Base-by-base conservation (phyloP, 495 filamentous ascomycete genomes). In the Astrothelium subdiscretum region DNA sequence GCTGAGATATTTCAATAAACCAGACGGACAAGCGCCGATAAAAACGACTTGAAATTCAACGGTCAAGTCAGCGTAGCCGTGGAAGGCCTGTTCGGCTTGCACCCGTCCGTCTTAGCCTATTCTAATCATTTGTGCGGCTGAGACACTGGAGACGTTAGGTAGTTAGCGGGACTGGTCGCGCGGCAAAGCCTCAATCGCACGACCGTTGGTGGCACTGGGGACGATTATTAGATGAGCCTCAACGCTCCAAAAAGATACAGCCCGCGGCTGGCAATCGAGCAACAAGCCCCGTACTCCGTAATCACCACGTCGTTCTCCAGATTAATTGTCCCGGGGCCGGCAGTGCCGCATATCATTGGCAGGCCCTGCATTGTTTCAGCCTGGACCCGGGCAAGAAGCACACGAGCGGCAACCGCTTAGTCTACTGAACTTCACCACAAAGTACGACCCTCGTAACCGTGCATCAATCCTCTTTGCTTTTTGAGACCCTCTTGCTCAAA, bases 291-390 rank as follows among this genome's bases (percentile, higher is more conserved):
- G n/a, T n/a, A 48, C 12, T 20, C 35, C 35, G 43, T 48, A 12
- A 48, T 48, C 20, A 5, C 5, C 5, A 48, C 12, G 20, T 12
- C 20, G 43, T 48, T n/a, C n/a, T 2, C 13, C n/a, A 15, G 0
- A 48, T 48, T 5, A 48, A 48, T 48, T 15, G 20, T 15, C 12
- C 43, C 43, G 43, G 43, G n/a, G 12, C 43, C 13, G n/a, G 20
- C 11, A 15, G 12, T 54, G 2, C 0, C 24, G 35, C 15, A 26
- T 54, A 20, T 54, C 22, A 54, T 54, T 54, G 48, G 48, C 15
- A 54, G 48, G 48, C 48, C 48, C 48, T 54, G 48, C 48, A 54
- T 54, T 29, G 48, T 54, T 54, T 54, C 48, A 54, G 48, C 48
- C 48, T 8, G 24, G 48, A 54, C 22, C 12, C 29, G 48, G 48